Evolutionary conservation across 495 filamentous ascomycete species (phyloP), one percentile per base, ranked within the genome.

Genomic region (Cryomyces antarcticus): DNA sequence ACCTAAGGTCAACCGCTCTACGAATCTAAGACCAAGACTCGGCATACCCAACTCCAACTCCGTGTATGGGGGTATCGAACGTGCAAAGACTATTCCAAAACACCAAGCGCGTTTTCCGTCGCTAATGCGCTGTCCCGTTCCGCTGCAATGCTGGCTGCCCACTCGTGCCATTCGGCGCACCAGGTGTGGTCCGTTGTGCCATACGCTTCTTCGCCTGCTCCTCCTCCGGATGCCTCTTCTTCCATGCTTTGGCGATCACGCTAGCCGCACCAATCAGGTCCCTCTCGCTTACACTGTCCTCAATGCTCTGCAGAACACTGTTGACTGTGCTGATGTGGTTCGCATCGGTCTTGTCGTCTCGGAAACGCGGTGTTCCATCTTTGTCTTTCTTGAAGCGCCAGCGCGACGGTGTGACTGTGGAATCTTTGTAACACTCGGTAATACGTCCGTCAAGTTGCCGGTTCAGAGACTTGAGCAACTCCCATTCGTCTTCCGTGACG

Each of bases 291-390:
- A 82, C 77, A 0, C 63, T 67, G 57, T 93, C 84, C 44, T 71
- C 60, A 41, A 94, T 92, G 58, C 79, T 86, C 49, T 86, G 74
- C 40, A 92, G 65, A 10, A 93, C 87, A 47, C 75, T 81, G 17
- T 77, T 62, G 1, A 92, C 83, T 0, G 79, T 85, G 28, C 63
- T 71, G 34, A 82, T 78, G 57, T 94, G 84, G 56, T 97, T 97
- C 3, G 80, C 84, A 46, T 93, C 80, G 7, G 66, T 63, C 58
- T 97, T 97, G 54, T 97, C 89, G 44, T 93, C 85, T 6, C 89
- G 68, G 49, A 93, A 80, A 37, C 85, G 72, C 50, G 86, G 77
- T 24, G 54, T 51, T 3, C 56, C 55, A 37, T 59, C 52, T n/a
- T 48, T 39, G 11, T 63, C 60, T 7, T 48, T 13, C 46, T 61